These are phyloP conservation scores for Quercus robur DNA, from an alignment of 306 rosid genomes.

Conservation along the genomic window DNA sequence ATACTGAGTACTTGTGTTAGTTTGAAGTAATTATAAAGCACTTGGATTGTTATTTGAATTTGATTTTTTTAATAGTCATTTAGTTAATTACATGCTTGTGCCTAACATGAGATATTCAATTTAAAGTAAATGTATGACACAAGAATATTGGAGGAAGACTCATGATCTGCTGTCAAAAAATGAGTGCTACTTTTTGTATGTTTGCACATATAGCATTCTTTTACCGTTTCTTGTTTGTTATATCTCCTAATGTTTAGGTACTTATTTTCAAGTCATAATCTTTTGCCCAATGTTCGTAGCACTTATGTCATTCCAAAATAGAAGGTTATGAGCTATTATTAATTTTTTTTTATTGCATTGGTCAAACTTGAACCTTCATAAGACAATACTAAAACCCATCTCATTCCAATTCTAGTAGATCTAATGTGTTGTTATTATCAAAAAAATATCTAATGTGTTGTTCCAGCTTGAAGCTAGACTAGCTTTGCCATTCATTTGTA, in stretches of 20 bases:
- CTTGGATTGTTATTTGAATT: neutral
- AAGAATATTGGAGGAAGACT: neutral
- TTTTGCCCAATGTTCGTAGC: neutral
- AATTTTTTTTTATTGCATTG: no score
- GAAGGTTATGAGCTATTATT: no score
- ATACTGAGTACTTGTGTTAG: neutral
- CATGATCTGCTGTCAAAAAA: neutral
- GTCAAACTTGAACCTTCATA: no score
- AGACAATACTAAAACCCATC: no score
- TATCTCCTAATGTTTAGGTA: neutral
- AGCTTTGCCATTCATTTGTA: no score
- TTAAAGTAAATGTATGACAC: neutral
- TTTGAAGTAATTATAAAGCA: neutral
- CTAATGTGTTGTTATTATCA: no score
- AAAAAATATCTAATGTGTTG: no score
- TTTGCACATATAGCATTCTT: neutral
- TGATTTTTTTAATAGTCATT: neutral
- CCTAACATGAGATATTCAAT: neutral
- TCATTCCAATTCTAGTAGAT: no score
- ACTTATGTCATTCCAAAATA: no score
- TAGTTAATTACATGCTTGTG: neutral
- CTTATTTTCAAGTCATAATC: slow-evolving; percentile 4
- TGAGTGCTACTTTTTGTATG: neutral
- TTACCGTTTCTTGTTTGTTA: neutral
- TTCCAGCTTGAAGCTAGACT: no score